Conservation (phyloP, 768 basidiomycete species). For the Asterophora parasitica region DNA sequence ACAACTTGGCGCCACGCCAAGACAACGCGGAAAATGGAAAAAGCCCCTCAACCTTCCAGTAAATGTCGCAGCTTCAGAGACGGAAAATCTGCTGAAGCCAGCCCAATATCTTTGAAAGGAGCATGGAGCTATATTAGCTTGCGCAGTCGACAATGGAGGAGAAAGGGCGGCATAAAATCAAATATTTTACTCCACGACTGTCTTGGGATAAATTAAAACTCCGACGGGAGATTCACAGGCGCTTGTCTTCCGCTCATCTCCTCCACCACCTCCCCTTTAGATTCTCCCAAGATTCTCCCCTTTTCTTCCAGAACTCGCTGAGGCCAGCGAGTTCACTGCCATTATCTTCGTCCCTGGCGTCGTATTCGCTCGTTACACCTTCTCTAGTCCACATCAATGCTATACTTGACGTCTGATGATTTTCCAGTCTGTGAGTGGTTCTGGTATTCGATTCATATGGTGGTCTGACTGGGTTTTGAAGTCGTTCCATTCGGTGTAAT, state of each 20-base stretch:
- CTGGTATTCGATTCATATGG: background rate
- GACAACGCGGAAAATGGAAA: too few relatives aligned
- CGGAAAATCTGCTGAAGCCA: too few relatives aligned
- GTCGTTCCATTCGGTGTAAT: constrained; percentile 89
- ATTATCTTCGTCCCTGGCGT: constrained; percentile 30
- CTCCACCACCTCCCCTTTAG: too few relatives aligned
- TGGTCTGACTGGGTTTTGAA: constrained; percentile 28
- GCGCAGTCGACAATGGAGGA: too few relatives aligned
- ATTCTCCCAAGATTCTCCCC: background rate
- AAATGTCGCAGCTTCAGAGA: too few relatives aligned
- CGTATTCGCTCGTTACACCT: constrained; percentile 36
- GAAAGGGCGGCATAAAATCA: too few relatives aligned
- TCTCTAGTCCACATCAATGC: constrained; percentile 42
- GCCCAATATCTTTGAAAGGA: too few relatives aligned
- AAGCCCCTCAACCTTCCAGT: too few relatives aligned
- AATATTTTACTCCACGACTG: too few relatives aligned
- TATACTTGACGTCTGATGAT: constrained; percentile 87
- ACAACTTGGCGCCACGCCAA: too few relatives aligned
- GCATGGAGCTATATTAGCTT: too few relatives aligned
- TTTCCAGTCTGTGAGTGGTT: constrained; percentile 80
- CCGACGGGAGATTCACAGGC: background rate
- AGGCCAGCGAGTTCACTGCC: constrained; percentile 10
- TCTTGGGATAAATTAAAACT: background rate
- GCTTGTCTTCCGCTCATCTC: too few relatives aligned
- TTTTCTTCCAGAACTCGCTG: constrained; percentile 12